Evolutionary conservation across 352 stramenopile genomes (phyloP), one percentile per base, ranked within the genome.

Genomic region (Phytophthora pluvialis): DNA sequence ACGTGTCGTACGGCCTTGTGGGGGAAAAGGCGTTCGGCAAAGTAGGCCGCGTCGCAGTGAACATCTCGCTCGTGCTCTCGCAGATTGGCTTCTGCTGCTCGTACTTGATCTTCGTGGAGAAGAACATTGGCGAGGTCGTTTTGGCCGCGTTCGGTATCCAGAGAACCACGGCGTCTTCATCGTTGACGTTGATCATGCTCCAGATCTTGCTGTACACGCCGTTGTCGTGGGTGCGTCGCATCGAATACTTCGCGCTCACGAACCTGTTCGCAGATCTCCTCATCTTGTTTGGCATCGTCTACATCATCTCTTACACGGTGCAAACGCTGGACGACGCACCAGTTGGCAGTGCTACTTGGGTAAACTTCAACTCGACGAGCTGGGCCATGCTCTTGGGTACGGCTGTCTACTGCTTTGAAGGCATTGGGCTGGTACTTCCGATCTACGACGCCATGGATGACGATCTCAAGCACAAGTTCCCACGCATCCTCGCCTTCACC

Each of bases 91-190:
- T 90, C 67, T 90, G 81, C 63, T 90, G 81, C 60, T 89, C 81
- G 58, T 90, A 90, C 59, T 68, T 89, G 31, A 90, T 90, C 44
- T 90, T 90, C 53, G 81, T 90, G 47, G 79, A 87, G 56, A 77
- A 84, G 62, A 90, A 90, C 58, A 79, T 90, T 16, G 77, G 73
- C 26, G 75, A 88, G 40, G 77, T 90, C 35, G 71, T 90, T 49
- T 67, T 77, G 43, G 78, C 82, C 35, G 65, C 74, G 0, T 86
- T 90, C 33, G 64, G 75, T 28, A 70, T 75, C 26, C 51, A 77
- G 28, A 63, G 70, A 40, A 82, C 77, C 9, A 64, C 72, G n/a
- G 77, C 73, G 28, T 82, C 76, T 8, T 83, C 72, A 25, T 81
- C 76, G 25, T 75, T 79, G 71, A 83, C 70, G 51, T 72, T 90